A percentile compares a stretch with the other conserved stretches of the same genome.
Evolutionary conservation across 1,139 yeast genomes (phyloP).

Genomic region (Chernovozyma sophiae-reginae): DNA sequence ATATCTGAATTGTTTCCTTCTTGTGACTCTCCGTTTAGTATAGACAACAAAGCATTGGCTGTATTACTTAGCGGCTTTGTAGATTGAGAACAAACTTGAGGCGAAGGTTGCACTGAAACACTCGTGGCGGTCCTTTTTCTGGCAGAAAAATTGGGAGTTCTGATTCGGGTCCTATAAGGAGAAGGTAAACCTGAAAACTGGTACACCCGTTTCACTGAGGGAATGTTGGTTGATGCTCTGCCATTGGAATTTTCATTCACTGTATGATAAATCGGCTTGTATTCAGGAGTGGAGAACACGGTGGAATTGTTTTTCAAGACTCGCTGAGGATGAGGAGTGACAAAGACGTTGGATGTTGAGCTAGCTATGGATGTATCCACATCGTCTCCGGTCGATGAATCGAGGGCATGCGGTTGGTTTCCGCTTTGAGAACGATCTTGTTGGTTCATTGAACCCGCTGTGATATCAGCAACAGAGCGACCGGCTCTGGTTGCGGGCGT

Average conservation of each 20-base stretch:
- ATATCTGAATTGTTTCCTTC: slow-evolving; percentile 15
- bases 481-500: slow-evolving; percentile 5
- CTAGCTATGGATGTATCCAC: slow-evolving; percentile 1
- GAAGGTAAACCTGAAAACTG: slow-evolving; percentile 64
- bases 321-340: slow-evolving; percentile 21
- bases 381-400: neutral
- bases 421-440: neutral
- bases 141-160: slow-evolving; percentile 22
- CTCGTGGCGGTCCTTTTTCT: slow-evolving; percentile 10
- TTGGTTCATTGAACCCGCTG: neutral
- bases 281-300: slow-evolving; percentile 35
- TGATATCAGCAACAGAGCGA: neutral
- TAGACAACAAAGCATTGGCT: slow-evolving; percentile 61
- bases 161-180: slow-evolving; percentile 54
- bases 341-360: slow-evolving; percentile 8
- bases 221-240: slow-evolving; percentile 16
- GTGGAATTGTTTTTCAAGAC: slow-evolving; percentile 15
- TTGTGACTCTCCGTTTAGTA: slow-evolving; percentile 41
- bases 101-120: slow-evolving; percentile 3
- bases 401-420: neutral
- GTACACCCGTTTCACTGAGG: slow-evolving; percentile 48
- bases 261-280: slow-evolving; percentile 35
- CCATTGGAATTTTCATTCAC: slow-evolving; percentile 26
- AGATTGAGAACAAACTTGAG: neutral
- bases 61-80: slow-evolving; percentile 50